Percentiles rank a stretch among this genome's conserved stretches.
These are phyloP conservation scores for Phascolomyces articulosus DNA, from an alignment of 371 early-diverging fungal species.

Conservation along the genomic window DNA sequence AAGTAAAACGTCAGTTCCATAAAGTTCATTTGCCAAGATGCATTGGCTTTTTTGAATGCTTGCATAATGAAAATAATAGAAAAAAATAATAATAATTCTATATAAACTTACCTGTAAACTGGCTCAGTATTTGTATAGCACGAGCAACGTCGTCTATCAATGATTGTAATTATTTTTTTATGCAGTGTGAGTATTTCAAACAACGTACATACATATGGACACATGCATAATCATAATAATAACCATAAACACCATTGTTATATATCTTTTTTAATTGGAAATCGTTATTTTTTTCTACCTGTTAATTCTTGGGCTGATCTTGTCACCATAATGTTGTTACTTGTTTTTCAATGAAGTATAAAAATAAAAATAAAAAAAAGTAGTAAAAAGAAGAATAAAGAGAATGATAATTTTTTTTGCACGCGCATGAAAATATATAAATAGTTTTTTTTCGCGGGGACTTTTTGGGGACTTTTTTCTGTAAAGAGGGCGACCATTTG, in stretches of 20 bases:
- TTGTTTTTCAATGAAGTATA: neutral
- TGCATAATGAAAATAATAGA: neutral
- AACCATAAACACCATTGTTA: neutral
- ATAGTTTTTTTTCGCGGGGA: too few relatives aligned
- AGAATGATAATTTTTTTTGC: too few relatives aligned
- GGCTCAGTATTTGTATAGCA: constrained; percentile 32
- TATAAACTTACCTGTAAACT: constrained; percentile 34
- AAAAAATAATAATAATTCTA: too few relatives aligned
- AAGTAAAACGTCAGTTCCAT: neutral
- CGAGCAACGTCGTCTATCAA: constrained; percentile 33
- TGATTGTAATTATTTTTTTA: too few relatives aligned
- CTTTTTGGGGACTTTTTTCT: too few relatives aligned
- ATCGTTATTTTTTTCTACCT: neutral
- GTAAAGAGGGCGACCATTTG: too few relatives aligned
- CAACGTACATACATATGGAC: too few relatives aligned
- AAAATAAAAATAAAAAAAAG: neutral
- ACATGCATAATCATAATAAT: too few relatives aligned
- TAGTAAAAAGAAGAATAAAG: neutral
- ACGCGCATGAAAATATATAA: too few relatives aligned
- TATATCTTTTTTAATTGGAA: neutral
- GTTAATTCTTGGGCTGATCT: constrained; percentile 10
- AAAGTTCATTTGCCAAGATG: too few relatives aligned
- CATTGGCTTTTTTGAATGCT: neutral
- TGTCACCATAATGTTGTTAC: neutral
- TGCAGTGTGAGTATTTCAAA: too few relatives aligned